phyloP scores from a whole-genome alignment of 129 eudicot species.

The Pulicaria dysenterica region DNA sequence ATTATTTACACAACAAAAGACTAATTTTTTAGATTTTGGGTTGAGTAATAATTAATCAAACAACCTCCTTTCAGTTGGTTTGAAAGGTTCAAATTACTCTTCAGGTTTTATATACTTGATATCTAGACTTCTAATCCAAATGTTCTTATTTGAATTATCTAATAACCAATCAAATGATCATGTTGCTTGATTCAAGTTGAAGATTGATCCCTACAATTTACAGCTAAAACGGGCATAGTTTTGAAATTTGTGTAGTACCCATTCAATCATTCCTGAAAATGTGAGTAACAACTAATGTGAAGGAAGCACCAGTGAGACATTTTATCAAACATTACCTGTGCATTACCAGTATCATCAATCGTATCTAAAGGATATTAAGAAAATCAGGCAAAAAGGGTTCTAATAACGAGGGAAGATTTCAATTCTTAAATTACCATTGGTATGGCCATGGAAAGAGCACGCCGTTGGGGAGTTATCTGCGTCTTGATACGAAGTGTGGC shows the following conservation, averaged over 20 bases:
- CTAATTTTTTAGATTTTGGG: neutral
- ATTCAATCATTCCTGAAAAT: neutral
- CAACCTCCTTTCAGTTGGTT: neutral
- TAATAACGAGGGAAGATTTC: neutral
- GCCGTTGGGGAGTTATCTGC: conserved; percentile 64
- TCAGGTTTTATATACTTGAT: neutral
- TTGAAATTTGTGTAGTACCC: too few species aligned
- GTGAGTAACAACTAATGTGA: neutral
- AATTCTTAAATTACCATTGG: conserved; percentile 45
- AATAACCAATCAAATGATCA: conserved; percentile 9
- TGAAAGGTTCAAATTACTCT: conserved; percentile 1
- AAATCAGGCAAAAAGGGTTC: neutral
- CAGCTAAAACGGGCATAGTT: too few species aligned
- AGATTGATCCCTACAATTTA: neutral
- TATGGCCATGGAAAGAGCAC: conserved; percentile 82
- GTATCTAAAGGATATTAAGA: neutral
- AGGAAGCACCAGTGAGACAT: conserved; percentile 8
- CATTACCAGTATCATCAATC: neutral
- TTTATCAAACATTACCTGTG: conserved; percentile 13
- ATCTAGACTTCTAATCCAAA: neutral
- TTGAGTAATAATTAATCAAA: neutral
- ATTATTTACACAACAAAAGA: neutral
- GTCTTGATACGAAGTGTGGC: conserved; percentile 55
- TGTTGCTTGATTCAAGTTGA: neutral
- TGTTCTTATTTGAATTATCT: neutral